Evolutionary conservation across 306 rosid species (phyloP).

Genomic region (Astragalus glycyphyllos): DNA sequence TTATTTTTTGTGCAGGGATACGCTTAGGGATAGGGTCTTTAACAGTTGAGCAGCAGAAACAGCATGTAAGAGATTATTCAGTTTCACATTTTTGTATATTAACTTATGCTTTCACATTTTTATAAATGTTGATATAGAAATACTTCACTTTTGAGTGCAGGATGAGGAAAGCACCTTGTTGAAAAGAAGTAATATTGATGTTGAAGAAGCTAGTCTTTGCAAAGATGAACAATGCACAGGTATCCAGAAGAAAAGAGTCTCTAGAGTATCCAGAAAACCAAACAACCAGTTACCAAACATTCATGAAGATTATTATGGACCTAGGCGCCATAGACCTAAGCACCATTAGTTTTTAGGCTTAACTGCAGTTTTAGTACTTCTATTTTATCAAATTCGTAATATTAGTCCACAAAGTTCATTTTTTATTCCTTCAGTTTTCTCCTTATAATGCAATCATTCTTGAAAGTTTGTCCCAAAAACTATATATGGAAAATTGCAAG

Average conservation of each 20-base stretch:
- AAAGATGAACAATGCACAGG: conserved; percentile 66
- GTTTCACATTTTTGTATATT: conserved; percentile 1
- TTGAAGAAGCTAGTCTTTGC: conserved; percentile 45
- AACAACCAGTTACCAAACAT: conserved; percentile 59
- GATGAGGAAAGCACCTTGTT: conserved; percentile 42
- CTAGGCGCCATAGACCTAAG: conserved; percentile 65
- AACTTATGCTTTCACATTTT: conserved; percentile 9
- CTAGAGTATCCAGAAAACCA: conserved; percentile 62
- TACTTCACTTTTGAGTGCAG: conserved; percentile 44
- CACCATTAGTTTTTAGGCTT: conserved; percentile 54
- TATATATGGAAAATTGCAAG: conserved; percentile 35
- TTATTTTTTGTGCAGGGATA: conserved; percentile 59
- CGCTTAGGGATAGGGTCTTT: conserved; percentile 61
- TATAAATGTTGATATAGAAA: conserved; percentile 11
- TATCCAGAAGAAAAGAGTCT: conserved; percentile 61
- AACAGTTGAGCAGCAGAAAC: conserved; percentile 46
- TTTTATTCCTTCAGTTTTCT: conserved; percentile 6
- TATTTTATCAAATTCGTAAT: no score
- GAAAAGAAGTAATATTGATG: conserved; percentile 34
- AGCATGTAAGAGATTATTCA: conserved; percentile 49
- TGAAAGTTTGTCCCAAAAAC: conserved; percentile 22
- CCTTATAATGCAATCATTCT: no score
- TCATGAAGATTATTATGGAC: conserved; percentile 84
- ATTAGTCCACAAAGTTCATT: neutral
- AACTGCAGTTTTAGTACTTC: no score